Evolutionary conservation across 306 rosid species (phyloP), one percentile per base, ranked within the genome.

Genomic region (Vigna hirtella): DNA sequence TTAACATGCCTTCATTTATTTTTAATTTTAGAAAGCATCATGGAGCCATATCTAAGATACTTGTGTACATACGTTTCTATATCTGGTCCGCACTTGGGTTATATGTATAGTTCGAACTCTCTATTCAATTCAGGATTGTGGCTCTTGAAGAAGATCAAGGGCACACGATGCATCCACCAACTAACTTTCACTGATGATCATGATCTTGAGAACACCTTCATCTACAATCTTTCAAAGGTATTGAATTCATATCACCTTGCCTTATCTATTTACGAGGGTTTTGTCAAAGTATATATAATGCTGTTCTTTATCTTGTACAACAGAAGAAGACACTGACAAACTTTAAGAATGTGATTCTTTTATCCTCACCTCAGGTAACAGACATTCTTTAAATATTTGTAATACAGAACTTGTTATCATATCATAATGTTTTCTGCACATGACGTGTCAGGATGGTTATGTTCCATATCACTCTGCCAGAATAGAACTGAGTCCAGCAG

Each of bases 21-120:
- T 84, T 66, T 20, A 64, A 77, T 85, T 86, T 90, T 92, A 93
- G 98, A 93, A 64, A 88, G 87, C 87, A 93, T 90, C 68, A 90
- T 93, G 98, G 93, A 91, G 86, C 98, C 98, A 57, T 93, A 81
- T 85, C 83, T 81, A 50, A 86, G 86, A 72, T 81, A 84, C 88
- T 79, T 93, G 65, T 57, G 87, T 79, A 87, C 90, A 4, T 93
- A 93, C 81, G 90, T 91, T 83, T 91, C 97, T 55, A 84, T 93
- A 79, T 90, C 98, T 13, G 98, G 97, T 59, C 98, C 98, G 7
- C 98, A 93, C 93, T 83, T 93, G 89, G 98, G 98, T 64, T 93
- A 91, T 83, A 93, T 93, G 73, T 93, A 93, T 74, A 88, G 96
- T 83, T 90, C 98, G 7, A 93, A 93, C 87, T 86, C 98, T 45